Base-by-base conservation (phyloP, 1,139 yeast species). In the Scheffersomyces illinoinensis region DNA sequence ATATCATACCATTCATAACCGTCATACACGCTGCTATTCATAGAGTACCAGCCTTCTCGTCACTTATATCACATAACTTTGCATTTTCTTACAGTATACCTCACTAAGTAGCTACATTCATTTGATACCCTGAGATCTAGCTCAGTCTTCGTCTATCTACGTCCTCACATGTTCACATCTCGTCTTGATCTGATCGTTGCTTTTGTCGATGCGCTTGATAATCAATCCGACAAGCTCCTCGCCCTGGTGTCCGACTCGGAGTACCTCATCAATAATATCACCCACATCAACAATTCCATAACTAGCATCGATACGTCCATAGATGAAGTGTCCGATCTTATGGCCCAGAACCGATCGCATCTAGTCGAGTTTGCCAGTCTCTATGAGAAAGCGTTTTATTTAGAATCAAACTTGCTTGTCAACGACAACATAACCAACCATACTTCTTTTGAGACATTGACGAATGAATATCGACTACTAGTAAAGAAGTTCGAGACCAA, bases 381-480 rank as follows among this genome's bases (percentile, higher is more conserved):
- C 54, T 65, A 71, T 52, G 77, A 76, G 57, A 75, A 73, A 62
- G 67, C 76, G 4, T 71, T 71, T 57, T 71, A 73, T 58, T 71
- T 80, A 52, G 83, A 79, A 61, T 70, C 78, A 8, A 76, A 72
- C 56, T 57, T 79, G 53, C 66, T 64, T 23, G 57, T 67, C 53
- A 77, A 76, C 59, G 84, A 79, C 63, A 51, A 53, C 24, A 60
- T 72, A 55, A 77, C 82, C 76, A 68, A 82, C 77, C 61, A 82
- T 72, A 70, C 83, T 73, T 81, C 87, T 1, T 76, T 84, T 61
- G 84, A 81, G 54, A 85, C 83, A 60, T 66, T 87, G 54, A 70
- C 76, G 49, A 68, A 74, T 53, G 91, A 87, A 66, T 85, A 62
- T 57, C 58, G 62, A 20, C 58, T 59, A 54, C 61, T 70, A 53